Base-by-base conservation (phyloP, 495 filamentous ascomycete genomes). In the Aeminium ludgeri region DNA sequence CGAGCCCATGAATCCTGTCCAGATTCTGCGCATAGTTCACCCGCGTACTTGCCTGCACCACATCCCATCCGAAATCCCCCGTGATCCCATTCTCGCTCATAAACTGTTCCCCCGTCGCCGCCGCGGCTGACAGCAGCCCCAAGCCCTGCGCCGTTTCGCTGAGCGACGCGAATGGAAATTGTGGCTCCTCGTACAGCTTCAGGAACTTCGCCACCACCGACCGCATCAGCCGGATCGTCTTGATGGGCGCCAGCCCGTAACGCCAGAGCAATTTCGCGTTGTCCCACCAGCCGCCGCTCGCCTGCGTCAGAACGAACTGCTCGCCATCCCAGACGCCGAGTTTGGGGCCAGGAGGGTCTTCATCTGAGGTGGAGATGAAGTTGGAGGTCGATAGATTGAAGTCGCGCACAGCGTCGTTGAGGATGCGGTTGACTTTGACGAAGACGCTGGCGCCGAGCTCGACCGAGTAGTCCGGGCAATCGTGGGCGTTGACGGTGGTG, bases 21-120 rank as follows among this genome's bases (percentile, higher is more conserved):
- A 97, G 55, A 45, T 99, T 95, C 47, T 87, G 82, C 0, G 80
- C 89, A 62, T 96, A 96, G 55, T 99, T 99, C 32, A 96, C 89
- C 4, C 89, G 68, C 0, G 89, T 96, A 48, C 76, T 55, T 12
- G 89, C 83, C 61, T 96, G 91, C 10, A 97, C 72, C 31, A 99
- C 74, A 35, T 99, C 86, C 10, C 73, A 72, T 1, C 80, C 61
- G 54, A 91, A 99, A 8, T 58, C 47, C 0, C 65, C 59, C 2
- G 66, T 67, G 30, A 96, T 70, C 4, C 66, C 66, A 50, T 87
- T 89, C n/a, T 60, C 56, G 12, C 63, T 55, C 8, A 99, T 62
- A 44, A 75, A 80, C 48, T 80, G 69, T 37, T 70, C 57, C 1
- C 87, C 91, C 3, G 87, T 82, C 16, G 69, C 55, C 0, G 74